Evolutionary conservation across 768 basidiomycete species (phyloP).

Genomic region (Tulasnella sp.): DNA sequence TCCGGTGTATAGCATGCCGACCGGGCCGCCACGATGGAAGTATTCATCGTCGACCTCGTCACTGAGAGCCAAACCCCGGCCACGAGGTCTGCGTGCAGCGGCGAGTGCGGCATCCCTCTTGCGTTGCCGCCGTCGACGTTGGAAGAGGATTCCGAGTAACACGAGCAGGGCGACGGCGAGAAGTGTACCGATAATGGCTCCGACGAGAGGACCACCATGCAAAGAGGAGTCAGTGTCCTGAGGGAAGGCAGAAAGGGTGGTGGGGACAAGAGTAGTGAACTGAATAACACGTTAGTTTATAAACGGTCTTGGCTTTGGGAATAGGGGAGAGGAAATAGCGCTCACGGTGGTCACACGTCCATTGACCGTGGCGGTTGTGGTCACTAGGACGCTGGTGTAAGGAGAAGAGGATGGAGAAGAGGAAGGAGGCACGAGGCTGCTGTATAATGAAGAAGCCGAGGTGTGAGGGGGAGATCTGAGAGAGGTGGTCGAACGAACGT

Average conservation of each 20-base stretch:
- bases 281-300: background rate
- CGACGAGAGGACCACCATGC: background rate
- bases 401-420: background rate
- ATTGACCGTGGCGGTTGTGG: conserved; percentile 10
- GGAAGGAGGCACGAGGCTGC: background rate
- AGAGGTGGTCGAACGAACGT: no score
- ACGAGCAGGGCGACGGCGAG: conserved; percentile 3
- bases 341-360: conserved; percentile 9
- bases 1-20: background rate
- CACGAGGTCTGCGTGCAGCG: background rate
- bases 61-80: background rate
- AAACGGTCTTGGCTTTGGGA: background rate
- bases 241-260: conserved; percentile 6
- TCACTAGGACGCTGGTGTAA: conserved; percentile 10
- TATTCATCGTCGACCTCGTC: conserved; percentile 7
- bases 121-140: background rate
- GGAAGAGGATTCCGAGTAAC: background rate
- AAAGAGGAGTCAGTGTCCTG: background rate
- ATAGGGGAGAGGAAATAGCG: background rate
- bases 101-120: background rate
- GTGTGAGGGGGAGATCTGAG: no score
- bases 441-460: no score
- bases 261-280: conserved; percentile 10
- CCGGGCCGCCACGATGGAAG: background rate
- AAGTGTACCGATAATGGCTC: conserved; percentile 6